These are phyloP conservation scores for Aureobasidium mangrovei DNA, from an alignment of 2,329 filamentous ascomycete genomes.

Conservation along the genomic window DNA sequence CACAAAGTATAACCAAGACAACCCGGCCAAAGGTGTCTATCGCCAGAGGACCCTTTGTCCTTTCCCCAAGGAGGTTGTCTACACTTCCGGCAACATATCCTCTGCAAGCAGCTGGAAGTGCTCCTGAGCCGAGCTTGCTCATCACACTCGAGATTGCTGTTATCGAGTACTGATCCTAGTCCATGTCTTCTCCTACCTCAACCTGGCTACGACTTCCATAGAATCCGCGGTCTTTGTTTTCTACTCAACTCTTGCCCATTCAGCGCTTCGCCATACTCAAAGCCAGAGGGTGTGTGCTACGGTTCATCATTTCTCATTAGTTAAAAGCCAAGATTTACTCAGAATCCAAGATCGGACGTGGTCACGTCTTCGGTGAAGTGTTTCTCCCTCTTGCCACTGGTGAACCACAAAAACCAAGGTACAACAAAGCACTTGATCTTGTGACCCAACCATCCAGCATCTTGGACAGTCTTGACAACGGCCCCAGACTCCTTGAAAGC, in stretches of 20 bases:
- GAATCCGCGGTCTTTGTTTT: too few species aligned
- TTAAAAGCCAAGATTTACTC: not conserved
- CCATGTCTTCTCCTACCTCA: too few species aligned
- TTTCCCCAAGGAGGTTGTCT: not conserved
- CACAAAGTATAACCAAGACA: constrained; percentile 28
- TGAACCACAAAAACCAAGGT: constrained; percentile 42
- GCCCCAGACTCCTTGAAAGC: constrained; percentile 40
- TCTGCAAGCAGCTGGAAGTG: constrained; percentile 16
- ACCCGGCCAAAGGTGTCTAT: not conserved
- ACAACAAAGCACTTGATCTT: constrained; percentile 37
- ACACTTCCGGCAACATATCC: not conserved
- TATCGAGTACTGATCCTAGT: too few species aligned
- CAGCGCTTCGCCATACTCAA: too few species aligned
- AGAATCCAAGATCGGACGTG: constrained; percentile 29
- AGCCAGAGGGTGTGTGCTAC: too few species aligned
- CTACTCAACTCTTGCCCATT: too few species aligned
- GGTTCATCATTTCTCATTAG: too few species aligned
- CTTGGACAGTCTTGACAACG: constrained; percentile 37
- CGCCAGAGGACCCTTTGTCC: constrained; percentile 3
- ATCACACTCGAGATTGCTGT: too few species aligned
- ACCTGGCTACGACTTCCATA: too few species aligned
- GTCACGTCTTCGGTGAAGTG: constrained; percentile 41
- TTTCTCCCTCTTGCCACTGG: constrained; percentile 31
- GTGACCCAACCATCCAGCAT: constrained; percentile 38
- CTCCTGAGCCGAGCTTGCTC: not conserved